Evolutionary conservation across 495 filamentous ascomycete genomes (phyloP).

Genomic region (Penicillium tannophilum): DNA sequence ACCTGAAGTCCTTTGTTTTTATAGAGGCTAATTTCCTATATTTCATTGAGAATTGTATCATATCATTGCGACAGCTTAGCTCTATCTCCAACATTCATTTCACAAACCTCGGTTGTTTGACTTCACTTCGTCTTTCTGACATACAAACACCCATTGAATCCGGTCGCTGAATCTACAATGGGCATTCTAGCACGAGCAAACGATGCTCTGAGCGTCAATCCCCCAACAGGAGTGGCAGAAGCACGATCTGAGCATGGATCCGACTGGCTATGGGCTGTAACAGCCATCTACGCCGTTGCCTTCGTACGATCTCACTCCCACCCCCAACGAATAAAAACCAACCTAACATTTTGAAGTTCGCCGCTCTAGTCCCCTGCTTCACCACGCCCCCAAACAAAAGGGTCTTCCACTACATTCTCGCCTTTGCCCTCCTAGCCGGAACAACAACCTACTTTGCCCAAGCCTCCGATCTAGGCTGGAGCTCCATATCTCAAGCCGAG

Average conservation of each 20-base stretch:
- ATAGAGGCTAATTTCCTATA: no score
- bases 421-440: conserved; percentile 60
- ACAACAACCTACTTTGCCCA: conserved; percentile 70
- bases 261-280: conserved; percentile 57
- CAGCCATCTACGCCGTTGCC: conserved; percentile 32
- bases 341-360: conserved; percentile 30
- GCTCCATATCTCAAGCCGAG: conserved; percentile 52
- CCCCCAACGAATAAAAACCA: background rate
- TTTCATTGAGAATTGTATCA: no score
- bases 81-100: no score
- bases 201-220: conserved; percentile 55
- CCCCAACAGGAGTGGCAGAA: conserved; percentile 47
- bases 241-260: conserved; percentile 64
- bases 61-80: no score
- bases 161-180: conserved; percentile 8
- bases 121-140: background rate
- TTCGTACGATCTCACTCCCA: conserved; percentile 14
- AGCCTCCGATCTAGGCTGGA: conserved; percentile 68
- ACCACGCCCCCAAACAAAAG: conserved; percentile 50
- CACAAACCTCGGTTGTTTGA: no score
- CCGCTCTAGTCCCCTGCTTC: conserved; percentile 51
- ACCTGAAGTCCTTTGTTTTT: background rate
- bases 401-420: conserved; percentile 71
- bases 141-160: background rate
- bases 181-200: conserved; percentile 41